These are phyloP conservation scores for Rhypophila decipiens DNA, from an alignment of 495 filamentous ascomycete species.

Conservation along the genomic window DNA sequence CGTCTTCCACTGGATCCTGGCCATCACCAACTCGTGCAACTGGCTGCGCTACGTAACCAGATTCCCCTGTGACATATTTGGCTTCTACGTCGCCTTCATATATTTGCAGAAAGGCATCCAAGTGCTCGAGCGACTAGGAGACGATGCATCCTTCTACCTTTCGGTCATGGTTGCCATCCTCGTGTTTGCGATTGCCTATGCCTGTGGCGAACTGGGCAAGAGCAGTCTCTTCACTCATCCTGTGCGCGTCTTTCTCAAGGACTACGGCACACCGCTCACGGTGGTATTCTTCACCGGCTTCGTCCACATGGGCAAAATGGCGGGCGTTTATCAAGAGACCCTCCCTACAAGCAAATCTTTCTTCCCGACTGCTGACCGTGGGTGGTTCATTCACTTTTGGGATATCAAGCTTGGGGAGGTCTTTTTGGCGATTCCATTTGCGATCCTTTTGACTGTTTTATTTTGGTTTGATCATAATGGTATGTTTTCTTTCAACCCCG, in stretches of 20 bases:
- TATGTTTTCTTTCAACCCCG: conserved; percentile 23
- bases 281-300: conserved; percentile 87
- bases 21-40: conserved; percentile 75
- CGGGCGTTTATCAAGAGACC: conserved; percentile 52
- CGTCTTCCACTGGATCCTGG: conserved; percentile 73
- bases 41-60: conserved; percentile 73
- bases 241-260: conserved; percentile 71
- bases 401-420: conserved; percentile 66
- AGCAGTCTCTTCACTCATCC: conserved; percentile 65
- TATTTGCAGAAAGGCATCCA: conserved; percentile 83
- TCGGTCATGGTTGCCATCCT: conserved; percentile 67
- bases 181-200: conserved; percentile 65
- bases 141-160: conserved; percentile 59
- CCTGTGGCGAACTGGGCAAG: conserved; percentile 62
- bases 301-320: conserved; percentile 77
- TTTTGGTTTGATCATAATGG: conserved; percentile 95
- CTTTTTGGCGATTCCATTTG: conserved; percentile 86
- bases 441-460: conserved; percentile 74
- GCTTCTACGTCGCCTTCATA: conserved; percentile 82
- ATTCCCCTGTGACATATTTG: conserved; percentile 83
- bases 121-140: conserved; percentile 55
- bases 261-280: conserved; percentile 77
- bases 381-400: conserved; percentile 89
- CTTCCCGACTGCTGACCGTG: conserved; percentile 68
- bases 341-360: conserved; percentile 73